Percentiles rank a stretch among this genome's conserved stretches.
These are phyloP conservation scores for Eucalyptus shirleyi DNA, from an alignment of 345 rosid genomes.

Conservation along the genomic window DNA sequence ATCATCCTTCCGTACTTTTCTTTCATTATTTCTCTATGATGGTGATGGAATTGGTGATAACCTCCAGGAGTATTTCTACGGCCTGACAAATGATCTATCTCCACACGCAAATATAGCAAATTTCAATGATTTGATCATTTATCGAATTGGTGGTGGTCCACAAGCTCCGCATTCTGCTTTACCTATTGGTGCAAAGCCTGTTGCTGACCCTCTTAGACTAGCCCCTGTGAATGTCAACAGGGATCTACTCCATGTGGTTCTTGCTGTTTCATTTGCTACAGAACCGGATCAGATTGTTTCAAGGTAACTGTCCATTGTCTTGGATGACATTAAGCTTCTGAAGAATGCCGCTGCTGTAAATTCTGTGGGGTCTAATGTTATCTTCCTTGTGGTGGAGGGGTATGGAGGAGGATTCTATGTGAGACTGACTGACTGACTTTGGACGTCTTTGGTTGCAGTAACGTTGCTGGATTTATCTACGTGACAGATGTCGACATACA, in stretches of 20 bases:
- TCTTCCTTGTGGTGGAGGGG: neutral
- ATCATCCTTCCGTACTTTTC: neutral
- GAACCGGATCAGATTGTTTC: slow-evolving; percentile 65
- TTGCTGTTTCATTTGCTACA: slow-evolving; percentile 81
- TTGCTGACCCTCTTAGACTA: slow-evolving; percentile 55
- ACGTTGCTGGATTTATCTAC: slow-evolving; percentile 78
- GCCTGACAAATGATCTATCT: slow-evolving; percentile 65
- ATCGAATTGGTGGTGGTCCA: slow-evolving; percentile 82
- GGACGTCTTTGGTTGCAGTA: slow-evolving; percentile 21
- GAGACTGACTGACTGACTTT: neutral
- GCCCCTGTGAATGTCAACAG: slow-evolving; percentile 44
- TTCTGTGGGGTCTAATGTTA: neutral
- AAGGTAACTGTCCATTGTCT: slow-evolving; percentile 20
- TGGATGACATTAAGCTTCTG: neutral
- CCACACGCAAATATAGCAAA: slow-evolving; percentile 58
- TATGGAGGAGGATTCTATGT: neutral
- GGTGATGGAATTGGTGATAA: neutral
- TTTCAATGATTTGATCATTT: slow-evolving; percentile 54
- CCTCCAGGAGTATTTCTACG: slow-evolving; percentile 80
- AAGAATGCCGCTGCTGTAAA: neutral
- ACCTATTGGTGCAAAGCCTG: slow-evolving; percentile 65
- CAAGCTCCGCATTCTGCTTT: slow-evolving; percentile 82
- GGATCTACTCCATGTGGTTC: slow-evolving; percentile 62
- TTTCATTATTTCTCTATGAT: neutral
- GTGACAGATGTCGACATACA: slow-evolving; percentile 58